phyloP scores from a whole-genome alignment of 2,329 filamentous ascomycete genomes.

The Geosmithia putterillii region DNA sequence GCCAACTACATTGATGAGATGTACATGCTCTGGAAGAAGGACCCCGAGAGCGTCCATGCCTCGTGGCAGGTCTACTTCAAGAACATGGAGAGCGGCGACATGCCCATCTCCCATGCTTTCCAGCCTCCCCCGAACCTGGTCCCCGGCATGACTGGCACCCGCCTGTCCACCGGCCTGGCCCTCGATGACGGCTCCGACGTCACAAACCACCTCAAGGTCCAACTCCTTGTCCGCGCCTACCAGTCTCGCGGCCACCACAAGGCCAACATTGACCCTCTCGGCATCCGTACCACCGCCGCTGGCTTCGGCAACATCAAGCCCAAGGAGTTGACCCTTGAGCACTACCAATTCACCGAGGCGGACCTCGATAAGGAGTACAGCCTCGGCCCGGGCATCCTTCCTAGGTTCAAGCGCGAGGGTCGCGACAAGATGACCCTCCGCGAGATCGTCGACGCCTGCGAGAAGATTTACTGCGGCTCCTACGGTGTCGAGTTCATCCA shows the following conservation, averaged over 20 bases:
- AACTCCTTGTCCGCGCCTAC: conserved; percentile 92
- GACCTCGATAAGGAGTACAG: conserved; percentile 87
- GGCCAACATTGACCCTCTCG: conserved; percentile 90
- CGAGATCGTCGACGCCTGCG: conserved; percentile 87
- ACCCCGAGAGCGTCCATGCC: conserved; percentile 86
- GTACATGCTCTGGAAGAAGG: conserved; percentile 95
- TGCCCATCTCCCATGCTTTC: conserved; percentile 96
- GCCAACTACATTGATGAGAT: conserved; percentile 99
- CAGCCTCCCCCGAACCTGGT: conserved; percentile 89
- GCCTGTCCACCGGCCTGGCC: conserved; percentile 57
- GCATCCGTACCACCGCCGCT: conserved; percentile 48
- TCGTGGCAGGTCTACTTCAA: conserved; percentile 99
- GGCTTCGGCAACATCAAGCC: conserved; percentile 34
- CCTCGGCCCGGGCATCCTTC: conserved; percentile 88
- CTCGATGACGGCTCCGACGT: conserved; percentile 66
- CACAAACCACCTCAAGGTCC: conserved; percentile 94
- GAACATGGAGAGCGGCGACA: conserved; percentile 97
- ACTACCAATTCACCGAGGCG: conserved; percentile 91
- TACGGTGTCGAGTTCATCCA: conserved; percentile 98
- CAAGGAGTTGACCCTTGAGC: conserved; percentile 82
- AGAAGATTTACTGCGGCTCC: conserved; percentile 93
- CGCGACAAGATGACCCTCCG: conserved; percentile 94
- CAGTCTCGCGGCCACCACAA: conserved; percentile 98
- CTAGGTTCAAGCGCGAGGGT: conserved; percentile 78
- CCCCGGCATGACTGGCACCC: conserved; percentile 65